A percentile compares a stretch with the other conserved stretches of the same genome.
phyloP scores from a whole-genome alignment of 2,329 filamentous ascomycete species.

The Diaporthe eres region DNA sequence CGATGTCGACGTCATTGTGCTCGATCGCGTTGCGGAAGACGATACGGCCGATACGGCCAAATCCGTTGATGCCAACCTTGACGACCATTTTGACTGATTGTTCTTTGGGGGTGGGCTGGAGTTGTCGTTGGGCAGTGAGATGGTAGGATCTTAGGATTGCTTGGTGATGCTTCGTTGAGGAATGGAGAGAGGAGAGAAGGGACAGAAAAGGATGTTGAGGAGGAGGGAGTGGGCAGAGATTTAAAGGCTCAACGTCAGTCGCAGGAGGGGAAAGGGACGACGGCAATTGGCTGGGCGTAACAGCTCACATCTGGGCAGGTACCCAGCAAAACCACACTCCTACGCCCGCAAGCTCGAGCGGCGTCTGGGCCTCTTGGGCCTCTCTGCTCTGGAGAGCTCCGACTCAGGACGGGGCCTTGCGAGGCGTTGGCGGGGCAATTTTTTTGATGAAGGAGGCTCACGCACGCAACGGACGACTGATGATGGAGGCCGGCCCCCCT shows the following conservation, averaged over 20 bases:
- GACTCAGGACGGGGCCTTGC: slow-evolving; percentile 34
- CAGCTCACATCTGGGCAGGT: slow-evolving; percentile 28
- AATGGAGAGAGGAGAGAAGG: slow-evolving; percentile 32
- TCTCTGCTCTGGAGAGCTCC: slow-evolving; percentile 32
- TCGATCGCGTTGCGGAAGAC: slow-evolving; percentile 98
- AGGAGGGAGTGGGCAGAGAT: slow-evolving; percentile 41
- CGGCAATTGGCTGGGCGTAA: slow-evolving; percentile 32
- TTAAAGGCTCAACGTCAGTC: slow-evolving; percentile 42
- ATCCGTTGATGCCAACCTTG: slow-evolving; percentile 99
- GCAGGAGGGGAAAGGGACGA: slow-evolving; percentile 24
- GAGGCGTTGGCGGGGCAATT: slow-evolving; percentile 36
- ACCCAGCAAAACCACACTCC: slow-evolving; percentile 6
- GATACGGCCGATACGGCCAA: slow-evolving; percentile 99
- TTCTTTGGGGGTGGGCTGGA: slow-evolving; percentile 20
- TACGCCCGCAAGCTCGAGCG: background rate
- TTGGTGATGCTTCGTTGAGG: slow-evolving; percentile 29
- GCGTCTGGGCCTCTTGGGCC: background rate
- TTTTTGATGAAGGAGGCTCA: slow-evolving; percentile 32
- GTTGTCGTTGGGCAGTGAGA: slow-evolving; percentile 22
- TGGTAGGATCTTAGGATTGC: slow-evolving; percentile 2
- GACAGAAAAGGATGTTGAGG: slow-evolving; percentile 22
- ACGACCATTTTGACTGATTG: slow-evolving; percentile 63
- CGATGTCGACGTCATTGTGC: slow-evolving; percentile 90
- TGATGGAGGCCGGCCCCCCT: background rate
- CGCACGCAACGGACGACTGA: slow-evolving; percentile 24